Evolutionary conservation across 1,284 basidiomycete genomes (phyloP).

Genomic region (Rhodotorula sp.): DNA sequence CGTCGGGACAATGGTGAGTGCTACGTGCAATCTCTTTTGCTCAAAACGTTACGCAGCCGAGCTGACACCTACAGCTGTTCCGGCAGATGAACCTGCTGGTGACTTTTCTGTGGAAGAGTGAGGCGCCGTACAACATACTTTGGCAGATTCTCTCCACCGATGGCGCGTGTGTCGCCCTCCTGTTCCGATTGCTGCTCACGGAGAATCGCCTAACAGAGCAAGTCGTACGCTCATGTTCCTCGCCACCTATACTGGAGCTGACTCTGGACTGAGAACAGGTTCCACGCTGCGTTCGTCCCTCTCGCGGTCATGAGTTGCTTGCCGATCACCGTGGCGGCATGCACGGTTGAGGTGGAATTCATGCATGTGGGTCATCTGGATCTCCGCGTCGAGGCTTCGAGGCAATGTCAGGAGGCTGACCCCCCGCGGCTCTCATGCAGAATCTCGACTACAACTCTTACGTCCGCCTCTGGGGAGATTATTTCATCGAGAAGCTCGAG

Average conservation of each 20-base stretch:
- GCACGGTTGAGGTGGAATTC: conserved; percentile 5
- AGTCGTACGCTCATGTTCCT: too few relatives aligned
- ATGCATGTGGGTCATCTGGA: not conserved
- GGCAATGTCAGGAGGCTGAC: not conserved
- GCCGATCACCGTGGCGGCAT: conserved; percentile 9
- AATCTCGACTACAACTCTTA: not conserved
- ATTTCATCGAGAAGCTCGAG: not conserved
- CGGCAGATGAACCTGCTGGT: conserved; percentile 6
- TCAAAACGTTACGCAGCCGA: not conserved
- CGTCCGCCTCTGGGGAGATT: not conserved
- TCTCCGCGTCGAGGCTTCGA: not conserved
- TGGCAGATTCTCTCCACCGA: conserved; percentile 21
- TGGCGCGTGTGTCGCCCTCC: conserved; percentile 9
- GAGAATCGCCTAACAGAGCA: not conserved
- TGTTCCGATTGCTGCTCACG: conserved; percentile 1
- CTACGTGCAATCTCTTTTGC: too few relatives aligned
- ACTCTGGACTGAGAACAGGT: not conserved
- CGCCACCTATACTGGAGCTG: too few relatives aligned
- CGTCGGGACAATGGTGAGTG: conserved; percentile 5
- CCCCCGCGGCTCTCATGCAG: not conserved
- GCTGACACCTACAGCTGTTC: not conserved
- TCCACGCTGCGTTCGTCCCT: conserved; percentile 19
- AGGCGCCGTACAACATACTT: conserved; percentile 30
- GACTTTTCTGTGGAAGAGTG: conserved; percentile 8
- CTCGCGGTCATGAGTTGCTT: conserved; percentile 19